phyloP scores from a whole-genome alignment of 345 rosid species.

The Syzygium aromaticum region DNA sequence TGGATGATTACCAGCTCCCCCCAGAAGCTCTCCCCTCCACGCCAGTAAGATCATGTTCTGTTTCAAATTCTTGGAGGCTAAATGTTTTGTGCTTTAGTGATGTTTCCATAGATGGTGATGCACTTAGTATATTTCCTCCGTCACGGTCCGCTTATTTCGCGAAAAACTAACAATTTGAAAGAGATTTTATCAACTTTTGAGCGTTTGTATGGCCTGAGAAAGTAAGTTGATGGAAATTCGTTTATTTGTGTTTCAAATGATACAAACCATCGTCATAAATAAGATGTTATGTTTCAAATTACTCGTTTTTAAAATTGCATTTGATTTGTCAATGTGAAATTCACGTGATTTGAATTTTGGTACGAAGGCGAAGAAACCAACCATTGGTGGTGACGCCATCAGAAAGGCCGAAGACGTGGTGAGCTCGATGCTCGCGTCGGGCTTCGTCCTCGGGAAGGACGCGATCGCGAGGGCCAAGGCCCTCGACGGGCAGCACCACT shows the following conservation, averaged over 20 bases:
- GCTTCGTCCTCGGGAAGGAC: constrained; percentile 46
- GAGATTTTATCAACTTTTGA: no score
- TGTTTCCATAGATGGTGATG: background rate
- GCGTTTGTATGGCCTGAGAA: fast-evolving
- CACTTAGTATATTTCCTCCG: no score
- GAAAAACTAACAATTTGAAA: no score
- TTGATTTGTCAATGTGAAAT: background rate
- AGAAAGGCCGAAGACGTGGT: constrained; percentile 46
- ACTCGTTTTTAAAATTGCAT: background rate
- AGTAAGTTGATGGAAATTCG: background rate
- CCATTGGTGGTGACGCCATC: background rate
- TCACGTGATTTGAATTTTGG: background rate
- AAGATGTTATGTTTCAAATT: background rate
- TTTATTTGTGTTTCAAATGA: fast-evolving
- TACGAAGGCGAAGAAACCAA: constrained; percentile 9
- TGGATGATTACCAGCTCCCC: constrained; percentile 33
- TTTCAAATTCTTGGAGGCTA: background rate
- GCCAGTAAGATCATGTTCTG: constrained; percentile 10
- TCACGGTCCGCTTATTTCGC: no score
- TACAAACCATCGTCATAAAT: no score
- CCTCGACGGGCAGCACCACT: constrained; percentile 35
- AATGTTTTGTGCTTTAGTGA: background rate
- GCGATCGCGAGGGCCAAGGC: constrained; percentile 35
- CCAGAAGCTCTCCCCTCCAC: constrained; percentile 16
- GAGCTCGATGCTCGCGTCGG: constrained; percentile 49